Conservation (phyloP, 2,329 filamentous ascomycete species). For the Venturia carpophila region DNA sequence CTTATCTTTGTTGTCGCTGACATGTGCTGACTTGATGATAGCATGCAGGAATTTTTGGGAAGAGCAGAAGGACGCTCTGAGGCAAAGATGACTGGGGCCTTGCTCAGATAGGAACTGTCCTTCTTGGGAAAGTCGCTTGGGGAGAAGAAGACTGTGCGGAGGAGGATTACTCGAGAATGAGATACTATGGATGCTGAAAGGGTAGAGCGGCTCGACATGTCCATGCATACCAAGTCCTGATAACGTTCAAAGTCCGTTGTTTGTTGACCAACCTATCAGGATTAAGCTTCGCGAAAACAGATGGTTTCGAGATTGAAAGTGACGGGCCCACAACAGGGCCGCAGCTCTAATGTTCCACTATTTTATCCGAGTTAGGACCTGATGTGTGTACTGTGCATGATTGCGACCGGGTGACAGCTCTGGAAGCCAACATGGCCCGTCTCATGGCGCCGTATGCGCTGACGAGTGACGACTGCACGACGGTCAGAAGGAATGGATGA, state of each 20-base stretch:
- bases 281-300: not conserved
- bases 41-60: slow-evolving; percentile 63
- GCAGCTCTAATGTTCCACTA: not conserved
- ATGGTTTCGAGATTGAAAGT: not conserved
- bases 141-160: not conserved
- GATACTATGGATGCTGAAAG: not conserved
- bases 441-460: not conserved
- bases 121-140: not conserved
- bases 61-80: slow-evolving; percentile 61
- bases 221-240: not conserved
- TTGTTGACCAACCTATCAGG: not conserved
- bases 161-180: not conserved
- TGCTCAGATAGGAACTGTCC: not conserved
- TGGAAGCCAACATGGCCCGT: not conserved
- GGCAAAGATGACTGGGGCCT: slow-evolving; percentile 49
- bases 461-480: no score
- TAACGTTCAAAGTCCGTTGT: not conserved
- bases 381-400: not conserved
- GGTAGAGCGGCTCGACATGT: not conserved
- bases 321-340: not conserved
- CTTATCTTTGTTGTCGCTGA: slow-evolving; percentile 48
- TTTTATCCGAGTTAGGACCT: no score
- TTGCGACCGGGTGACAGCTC: not conserved
- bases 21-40: not conserved
- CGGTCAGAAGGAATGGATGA: slow-evolving; percentile 7